Base-by-base conservation (phyloP, 2,329 filamentous ascomycete genomes). In the Penicillium vulpinum region DNA sequence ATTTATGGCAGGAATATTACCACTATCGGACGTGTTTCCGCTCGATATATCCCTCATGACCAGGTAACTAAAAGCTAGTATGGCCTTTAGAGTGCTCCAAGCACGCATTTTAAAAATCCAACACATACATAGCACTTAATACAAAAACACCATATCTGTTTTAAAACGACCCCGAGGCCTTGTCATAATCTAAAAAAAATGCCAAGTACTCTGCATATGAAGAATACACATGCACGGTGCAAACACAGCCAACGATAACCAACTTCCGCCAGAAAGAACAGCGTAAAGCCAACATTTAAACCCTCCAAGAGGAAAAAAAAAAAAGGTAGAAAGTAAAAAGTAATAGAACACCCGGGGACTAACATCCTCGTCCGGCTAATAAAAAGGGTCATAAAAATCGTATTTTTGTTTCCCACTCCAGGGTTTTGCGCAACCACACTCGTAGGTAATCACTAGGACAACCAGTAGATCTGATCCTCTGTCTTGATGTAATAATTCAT, bases 401-500 rank as follows among this genome's bases (percentile, higher is more conserved):
- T 66, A 60, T 64, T 64, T 63, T 66, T 59, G 55, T 56, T 62
- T 62, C 47, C 58, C 52, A 60, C 55, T 58, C 59, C 61, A 63
- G 58, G 56, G 59, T 63, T 62, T 63, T 50, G 56, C 56, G 54
- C 5, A n/a, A 39, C n/a, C 59, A 58, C 54, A 56, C 50, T 60
- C 36, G 31, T 26, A 26, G 28, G 40, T 36, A 35, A 46, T 33
- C 48, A 46, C 21, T 51, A 46, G 48, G 33, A 55, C 29, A 43
- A 38, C 16, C 51, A 21, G 26, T 40, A 48, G 51, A 54, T 31
- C 28, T 28, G 35, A 56, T 52, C 48, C 54, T 52, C 18, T 44
- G 29, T 50, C 41, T 39, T 46, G 18, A 56, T 56, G 33, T 22
- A 56, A 29, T 36, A 24, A 55, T 45, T 56, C 24, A 51, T 45